phyloP scores from a whole-genome alignment of 148 eudicot species.

The Vaccinium macrocarpon region DNA sequence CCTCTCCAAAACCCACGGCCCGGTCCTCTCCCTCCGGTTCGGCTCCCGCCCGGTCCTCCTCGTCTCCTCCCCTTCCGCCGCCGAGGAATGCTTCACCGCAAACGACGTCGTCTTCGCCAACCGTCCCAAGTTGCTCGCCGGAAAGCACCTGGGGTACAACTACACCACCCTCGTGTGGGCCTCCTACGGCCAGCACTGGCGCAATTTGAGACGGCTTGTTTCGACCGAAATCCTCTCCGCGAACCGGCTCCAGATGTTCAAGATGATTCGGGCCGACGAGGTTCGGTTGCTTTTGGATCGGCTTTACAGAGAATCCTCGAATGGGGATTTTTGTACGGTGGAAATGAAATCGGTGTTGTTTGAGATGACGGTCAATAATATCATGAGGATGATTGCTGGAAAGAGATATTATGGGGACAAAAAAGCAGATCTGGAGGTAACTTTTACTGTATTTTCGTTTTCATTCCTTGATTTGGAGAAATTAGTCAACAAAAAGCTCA shows the following conservation, averaged over 20 bases:
- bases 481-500: too few species aligned
- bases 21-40: constrained; percentile 18
- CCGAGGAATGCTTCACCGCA: constrained; percentile 19
- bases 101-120: constrained; percentile 30
- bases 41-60: constrained; percentile 22
- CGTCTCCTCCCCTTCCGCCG: constrained; percentile 27
- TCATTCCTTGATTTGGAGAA: too few species aligned
- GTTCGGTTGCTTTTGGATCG: not conserved
- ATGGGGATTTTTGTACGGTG: not conserved
- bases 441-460: too few species aligned
- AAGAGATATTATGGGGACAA: constrained; percentile 16
- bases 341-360: constrained; percentile 6
- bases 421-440: not conserved
- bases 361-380: constrained; percentile 12
- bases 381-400: constrained; percentile 23
- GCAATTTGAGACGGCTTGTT: constrained; percentile 21
- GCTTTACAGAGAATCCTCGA: not conserved
- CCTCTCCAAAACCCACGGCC: constrained; percentile 23
- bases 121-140: constrained; percentile 24
- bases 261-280: constrained; percentile 14
- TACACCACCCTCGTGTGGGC: constrained; percentile 16
- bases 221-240: constrained; percentile 21
- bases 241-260: constrained; percentile 11
- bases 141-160: constrained; percentile 21
- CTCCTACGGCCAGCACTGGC: constrained; percentile 27